Evolutionary conservation across 169 alveolate species (phyloP), one percentile per base, ranked within the genome.

Genomic region (Eimeria brunetti): DNA sequence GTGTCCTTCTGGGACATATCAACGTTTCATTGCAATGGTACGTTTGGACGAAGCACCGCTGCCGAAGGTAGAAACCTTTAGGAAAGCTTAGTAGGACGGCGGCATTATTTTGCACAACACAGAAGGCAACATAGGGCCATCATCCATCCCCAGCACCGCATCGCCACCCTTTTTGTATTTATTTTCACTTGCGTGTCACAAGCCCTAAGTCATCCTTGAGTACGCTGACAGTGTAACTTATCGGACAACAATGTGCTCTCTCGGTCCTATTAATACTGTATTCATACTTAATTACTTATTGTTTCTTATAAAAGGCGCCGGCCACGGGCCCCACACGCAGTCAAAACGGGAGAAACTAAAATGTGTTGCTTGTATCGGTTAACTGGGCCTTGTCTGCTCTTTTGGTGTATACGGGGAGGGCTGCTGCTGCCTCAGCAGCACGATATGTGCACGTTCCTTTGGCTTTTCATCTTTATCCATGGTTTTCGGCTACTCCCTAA

Each of bases 1-100:
- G 22, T 97, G 98, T 67, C 97, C 97, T 33, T 94, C 60, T n/a
- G 98, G 98, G 22, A 76, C 89, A 24, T 73, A 78, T 24, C 95
- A 92, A 56, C 83, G 91, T 6, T 92, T 92, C 76, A 67, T 88
- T 33, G 95, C 86, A 44, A 92, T 92, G 95, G 95, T 92, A 36
- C 11, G 85, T 69, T 16, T 0, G n/a, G 51, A 36, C 80, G 51
- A 30, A 33, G 14, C n/a, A 36, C 7, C 80, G 36, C 80, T 12
- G 51, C 51, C 44, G 36, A 36, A 69, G 24, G n/a, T 30, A n/a
- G 51, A 33, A 4, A 51, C 24, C n/a, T 14, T 69, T 27, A 41
- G n/a, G 30, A 33, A 69, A 27, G 46, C 51, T 3, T 69, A n/a
- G n/a, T 24, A 62, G 4, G 73, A 27, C 16, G 33, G 16, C 5